Percentiles rank a stretch among this genome's conserved stretches.
These are phyloP conservation scores for Volvariella volvacea DNA, from an alignment of 1,284 basidiomycete species.

Conservation along the genomic window DNA sequence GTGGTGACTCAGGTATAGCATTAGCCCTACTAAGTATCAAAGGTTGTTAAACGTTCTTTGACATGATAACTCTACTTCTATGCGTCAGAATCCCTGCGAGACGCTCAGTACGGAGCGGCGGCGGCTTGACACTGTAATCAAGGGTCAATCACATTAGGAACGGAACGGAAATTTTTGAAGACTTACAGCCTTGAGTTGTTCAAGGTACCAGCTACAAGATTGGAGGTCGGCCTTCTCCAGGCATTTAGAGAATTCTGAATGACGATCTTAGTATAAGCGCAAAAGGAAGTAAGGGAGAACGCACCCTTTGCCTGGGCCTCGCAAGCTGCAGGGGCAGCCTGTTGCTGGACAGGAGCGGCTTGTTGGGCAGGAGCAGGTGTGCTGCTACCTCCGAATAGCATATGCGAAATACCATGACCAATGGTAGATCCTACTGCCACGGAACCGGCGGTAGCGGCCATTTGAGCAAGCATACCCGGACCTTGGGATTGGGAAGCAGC, in stretches of 20 bases:
- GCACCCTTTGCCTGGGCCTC: slow-evolving; percentile 69
- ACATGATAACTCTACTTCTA: background rate
- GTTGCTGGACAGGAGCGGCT: slow-evolving; percentile 35
- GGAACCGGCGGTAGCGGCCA: slow-evolving; percentile 86
- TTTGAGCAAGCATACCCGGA: slow-evolving; percentile 71
- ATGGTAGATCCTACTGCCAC: slow-evolving; percentile 81
- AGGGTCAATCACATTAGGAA: too few relatives aligned
- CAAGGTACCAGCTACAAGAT: slow-evolving; percentile 77
- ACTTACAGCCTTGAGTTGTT: slow-evolving; percentile 77
- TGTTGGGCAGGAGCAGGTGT: slow-evolving; percentile 34
- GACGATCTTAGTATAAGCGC: slow-evolving; percentile 5
- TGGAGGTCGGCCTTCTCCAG: slow-evolving; percentile 70
- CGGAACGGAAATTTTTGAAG: too few relatives aligned
- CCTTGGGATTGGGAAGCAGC: slow-evolving; percentile 27
- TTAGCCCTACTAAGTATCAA: too few relatives aligned
- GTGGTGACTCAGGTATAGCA: too few relatives aligned
- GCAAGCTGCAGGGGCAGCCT: slow-evolving; percentile 29
- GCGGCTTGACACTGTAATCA: slow-evolving; percentile 24
- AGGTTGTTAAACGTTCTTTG: too few relatives aligned
- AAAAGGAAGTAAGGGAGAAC: slow-evolving; percentile 11
- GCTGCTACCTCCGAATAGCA: slow-evolving; percentile 70
- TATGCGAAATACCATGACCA: slow-evolving; percentile 77
- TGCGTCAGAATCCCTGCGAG: background rate
- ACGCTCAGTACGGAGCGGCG: slow-evolving; percentile 50
- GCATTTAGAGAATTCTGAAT: slow-evolving; percentile 70